phyloP scores from a whole-genome alignment of 2,329 filamentous ascomycete genomes.

The Botrytis byssoidea region DNA sequence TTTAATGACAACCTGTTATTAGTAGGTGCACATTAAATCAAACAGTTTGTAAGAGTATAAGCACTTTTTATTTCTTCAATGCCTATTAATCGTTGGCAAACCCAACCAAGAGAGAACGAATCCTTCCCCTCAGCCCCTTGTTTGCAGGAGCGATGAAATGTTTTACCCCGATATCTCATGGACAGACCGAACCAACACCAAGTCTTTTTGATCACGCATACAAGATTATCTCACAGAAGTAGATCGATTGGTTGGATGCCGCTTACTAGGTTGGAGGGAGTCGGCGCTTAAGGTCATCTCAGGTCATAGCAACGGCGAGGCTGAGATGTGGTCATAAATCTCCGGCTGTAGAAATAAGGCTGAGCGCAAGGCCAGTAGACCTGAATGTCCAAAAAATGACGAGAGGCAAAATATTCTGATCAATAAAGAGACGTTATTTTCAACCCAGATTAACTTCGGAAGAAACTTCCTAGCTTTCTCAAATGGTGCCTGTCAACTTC shows the following conservation, averaged over 20 bases:
- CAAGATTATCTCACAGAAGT: not conserved
- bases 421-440: not conserved
- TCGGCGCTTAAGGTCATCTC: not conserved
- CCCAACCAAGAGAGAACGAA: not conserved
- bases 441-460: not conserved
- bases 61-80: not conserved
- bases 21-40: not conserved
- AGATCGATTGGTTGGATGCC: not conserved
- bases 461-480: not conserved
- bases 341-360: constrained; percentile 7
- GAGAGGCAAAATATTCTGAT: not conserved
- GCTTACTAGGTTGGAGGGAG: not conserved
- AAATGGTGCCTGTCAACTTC: not conserved
- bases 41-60: not conserved
- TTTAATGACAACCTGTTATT: constrained; percentile 1
- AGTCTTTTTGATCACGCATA: not conserved
- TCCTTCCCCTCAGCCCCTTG: constrained; percentile 2
- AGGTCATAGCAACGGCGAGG: constrained; percentile 7
- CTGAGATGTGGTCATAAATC: not conserved
- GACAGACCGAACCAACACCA: not conserved
- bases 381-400: not conserved
- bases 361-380: not conserved
- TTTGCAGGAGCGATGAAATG: not conserved
- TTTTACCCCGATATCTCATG: not conserved
- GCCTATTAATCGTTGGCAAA: not conserved